Evolutionary conservation across 257 asterid species (phyloP).

Genomic region (Mentha longifolia): DNA sequence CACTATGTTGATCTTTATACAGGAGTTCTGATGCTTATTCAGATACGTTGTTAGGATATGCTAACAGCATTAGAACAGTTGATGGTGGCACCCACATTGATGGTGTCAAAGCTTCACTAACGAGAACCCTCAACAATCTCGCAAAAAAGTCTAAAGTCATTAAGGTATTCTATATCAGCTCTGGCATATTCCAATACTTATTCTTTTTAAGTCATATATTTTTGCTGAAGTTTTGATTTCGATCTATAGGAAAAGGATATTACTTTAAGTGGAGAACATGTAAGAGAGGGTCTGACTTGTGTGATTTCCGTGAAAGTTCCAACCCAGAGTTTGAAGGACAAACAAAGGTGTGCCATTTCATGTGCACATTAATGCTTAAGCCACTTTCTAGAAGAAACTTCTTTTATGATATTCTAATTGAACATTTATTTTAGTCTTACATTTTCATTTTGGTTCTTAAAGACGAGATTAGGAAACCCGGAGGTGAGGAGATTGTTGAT

Average conservation of each 20-base stretch:
- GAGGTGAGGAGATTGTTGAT: constrained; percentile 89
- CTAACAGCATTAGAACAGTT: constrained; percentile 93
- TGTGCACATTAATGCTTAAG: constrained; percentile 8
- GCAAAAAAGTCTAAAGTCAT: constrained; percentile 85
- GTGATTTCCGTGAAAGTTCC: constrained; percentile 91
- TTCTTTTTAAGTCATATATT: constrained; percentile 12
- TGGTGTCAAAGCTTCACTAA: constrained; percentile 87
- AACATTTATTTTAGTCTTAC: constrained; percentile 9
- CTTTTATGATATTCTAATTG: neutral
- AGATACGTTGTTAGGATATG: constrained; percentile 91
- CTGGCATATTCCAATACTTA: constrained; percentile 12
- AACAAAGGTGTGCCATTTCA: constrained; percentile 63
- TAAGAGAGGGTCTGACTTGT: constrained; percentile 97
- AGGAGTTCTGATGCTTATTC: constrained; percentile 98
- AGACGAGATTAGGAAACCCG: constrained; percentile 98
- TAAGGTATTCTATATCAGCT: constrained; percentile 53
- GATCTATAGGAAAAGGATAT: constrained; percentile 84
- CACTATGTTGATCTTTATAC: constrained; percentile 32
- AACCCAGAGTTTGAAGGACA: constrained; percentile 99
- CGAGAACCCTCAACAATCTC: constrained; percentile 88
- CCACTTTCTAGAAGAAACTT: constrained; percentile 1
- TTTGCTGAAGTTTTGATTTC: constrained; percentile 27
- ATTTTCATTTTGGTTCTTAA: constrained; percentile 26
- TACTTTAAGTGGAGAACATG: constrained; percentile 92
- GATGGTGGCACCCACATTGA: constrained; percentile 99